These are phyloP conservation scores for Macrophomina pseudophaseolina DNA, from an alignment of 2,329 filamentous ascomycete genomes.

Conservation along the genomic window DNA sequence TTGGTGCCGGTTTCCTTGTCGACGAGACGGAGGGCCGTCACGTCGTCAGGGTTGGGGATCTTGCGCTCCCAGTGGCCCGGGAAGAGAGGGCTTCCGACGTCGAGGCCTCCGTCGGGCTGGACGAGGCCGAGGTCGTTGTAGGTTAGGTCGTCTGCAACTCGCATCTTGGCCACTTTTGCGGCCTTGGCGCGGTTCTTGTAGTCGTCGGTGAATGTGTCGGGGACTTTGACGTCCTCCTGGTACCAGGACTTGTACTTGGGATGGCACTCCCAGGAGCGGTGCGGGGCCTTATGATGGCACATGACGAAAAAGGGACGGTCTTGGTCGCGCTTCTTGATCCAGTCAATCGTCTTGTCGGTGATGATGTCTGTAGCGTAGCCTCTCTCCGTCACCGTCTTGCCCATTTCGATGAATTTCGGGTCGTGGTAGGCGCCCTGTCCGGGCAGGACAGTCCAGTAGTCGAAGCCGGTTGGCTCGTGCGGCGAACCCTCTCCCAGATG, in stretches of 20 bases:
- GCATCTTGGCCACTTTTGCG: conserved; percentile 58
- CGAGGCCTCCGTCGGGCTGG: conserved; percentile 55
- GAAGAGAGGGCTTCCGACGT: conserved; percentile 45
- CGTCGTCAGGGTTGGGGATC: conserved; percentile 44
- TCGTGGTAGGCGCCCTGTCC: conserved; percentile 61
- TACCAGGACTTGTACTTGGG: conserved; percentile 57
- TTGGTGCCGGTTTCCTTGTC: conserved; percentile 54
- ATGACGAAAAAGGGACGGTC: conserved; percentile 58
- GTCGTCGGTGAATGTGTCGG: conserved; percentile 60
- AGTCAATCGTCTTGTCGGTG: conserved; percentile 56
- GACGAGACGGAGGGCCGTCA: conserved; percentile 45
- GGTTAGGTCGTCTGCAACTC: conserved; percentile 57
- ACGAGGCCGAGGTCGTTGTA: conserved; percentile 57
- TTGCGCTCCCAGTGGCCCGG: conserved; percentile 44
- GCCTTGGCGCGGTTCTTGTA: conserved; percentile 60
- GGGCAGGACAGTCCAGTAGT: conserved; percentile 58
- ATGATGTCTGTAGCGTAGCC: conserved; percentile 61
- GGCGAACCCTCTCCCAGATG: conserved; percentile 56
- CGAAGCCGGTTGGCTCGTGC: conserved; percentile 57
- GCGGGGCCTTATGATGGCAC: conserved; percentile 63
- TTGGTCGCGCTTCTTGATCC: conserved; percentile 42
- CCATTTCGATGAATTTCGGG: conserved; percentile 55
- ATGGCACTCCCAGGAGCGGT: conserved; percentile 59
- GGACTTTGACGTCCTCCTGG: conserved; percentile 52
- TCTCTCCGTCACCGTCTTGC: conserved; percentile 34